Percentiles rank a stretch among this genome's conserved stretches.
Evolutionary conservation across 495 filamentous ascomycete genomes (phyloP).

Genomic region (Talaromyces stipitatus): DNA sequence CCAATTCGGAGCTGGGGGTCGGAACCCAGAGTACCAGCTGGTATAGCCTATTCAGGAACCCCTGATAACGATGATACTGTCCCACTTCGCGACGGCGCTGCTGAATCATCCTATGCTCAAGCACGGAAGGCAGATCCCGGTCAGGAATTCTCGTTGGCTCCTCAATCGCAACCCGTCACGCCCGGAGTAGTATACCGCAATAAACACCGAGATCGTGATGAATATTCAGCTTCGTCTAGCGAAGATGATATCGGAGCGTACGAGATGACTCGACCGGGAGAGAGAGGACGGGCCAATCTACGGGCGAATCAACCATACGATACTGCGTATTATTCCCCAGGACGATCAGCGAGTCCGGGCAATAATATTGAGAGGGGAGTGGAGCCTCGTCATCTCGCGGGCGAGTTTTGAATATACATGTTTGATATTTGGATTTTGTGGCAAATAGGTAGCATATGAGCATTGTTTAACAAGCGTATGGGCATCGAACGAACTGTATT

Average conservation of each 20-base stretch:
- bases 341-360: slow-evolving; percentile 8
- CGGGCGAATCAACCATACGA: slow-evolving; percentile 13
- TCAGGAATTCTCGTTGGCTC: not conserved
- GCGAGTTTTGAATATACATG: not conserved
- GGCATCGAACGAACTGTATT: too few relatives aligned
- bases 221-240: slow-evolving; percentile 34
- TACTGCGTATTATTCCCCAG: slow-evolving; percentile 29
- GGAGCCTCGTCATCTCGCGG: not conserved
- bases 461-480: too few relatives aligned
- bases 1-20: slow-evolving; percentile 54
- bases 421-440: not conserved
- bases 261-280: slow-evolving; percentile 32
- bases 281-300: slow-evolving; percentile 16
- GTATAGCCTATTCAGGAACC: too few relatives aligned
- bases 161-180: not conserved
- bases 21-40: slow-evolving; percentile 21
- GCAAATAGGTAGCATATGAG: not conserved
- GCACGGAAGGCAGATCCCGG: not conserved
- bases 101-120: slow-evolving; percentile 18
- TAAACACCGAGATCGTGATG: slow-evolving; percentile 26
- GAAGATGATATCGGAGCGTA: slow-evolving; percentile 33
- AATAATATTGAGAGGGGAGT: not conserved
- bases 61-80: slow-evolving; percentile 18
- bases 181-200: slow-evolving; percentile 15
- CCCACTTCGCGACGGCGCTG: slow-evolving; percentile 25